phyloP scores from a whole-genome alignment of 1,284 basidiomycete genomes.

The Clitocybe nebularis region DNA sequence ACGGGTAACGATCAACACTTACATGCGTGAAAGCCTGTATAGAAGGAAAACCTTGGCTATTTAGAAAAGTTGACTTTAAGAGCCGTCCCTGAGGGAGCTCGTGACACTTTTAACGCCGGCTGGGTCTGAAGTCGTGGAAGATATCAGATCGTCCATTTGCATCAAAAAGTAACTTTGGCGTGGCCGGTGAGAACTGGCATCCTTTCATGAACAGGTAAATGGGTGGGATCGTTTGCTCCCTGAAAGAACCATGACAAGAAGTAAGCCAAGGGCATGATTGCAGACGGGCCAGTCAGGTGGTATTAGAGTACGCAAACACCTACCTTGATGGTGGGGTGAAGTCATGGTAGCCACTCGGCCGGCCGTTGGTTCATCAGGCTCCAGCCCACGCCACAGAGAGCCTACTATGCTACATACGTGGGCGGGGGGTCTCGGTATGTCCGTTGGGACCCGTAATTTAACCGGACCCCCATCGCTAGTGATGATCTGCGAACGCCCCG shows the following conservation, averaged over 20 bases:
- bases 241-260: no score
- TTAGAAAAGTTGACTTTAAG: slow-evolving; percentile 17
- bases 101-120: slow-evolving; percentile 24
- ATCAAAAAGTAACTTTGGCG: slow-evolving; percentile 23
- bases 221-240: slow-evolving; percentile 10
- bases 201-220: slow-evolving; percentile 11
- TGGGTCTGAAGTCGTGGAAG: slow-evolving; percentile 23
- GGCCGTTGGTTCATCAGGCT: no score
- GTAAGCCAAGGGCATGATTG: no score
- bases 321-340: no score
- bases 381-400: no score
- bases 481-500: not conserved
- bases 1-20: slow-evolving; percentile 10
- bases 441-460: not conserved
- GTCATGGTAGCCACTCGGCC: no score
- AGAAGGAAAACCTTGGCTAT: slow-evolving; percentile 19
- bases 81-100: slow-evolving; percentile 28
- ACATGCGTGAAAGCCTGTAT: slow-evolving; percentile 4
- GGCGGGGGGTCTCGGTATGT: no score
- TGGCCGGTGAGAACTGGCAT: slow-evolving; percentile 21
- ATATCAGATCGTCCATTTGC: slow-evolving; percentile 20
- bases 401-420: no score
- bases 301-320: no score
- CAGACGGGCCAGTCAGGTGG: no score
- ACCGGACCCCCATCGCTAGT: not conserved